phyloP scores from a whole-genome alignment of 140 eudicot species.

The Flaveria floridana region DNA sequence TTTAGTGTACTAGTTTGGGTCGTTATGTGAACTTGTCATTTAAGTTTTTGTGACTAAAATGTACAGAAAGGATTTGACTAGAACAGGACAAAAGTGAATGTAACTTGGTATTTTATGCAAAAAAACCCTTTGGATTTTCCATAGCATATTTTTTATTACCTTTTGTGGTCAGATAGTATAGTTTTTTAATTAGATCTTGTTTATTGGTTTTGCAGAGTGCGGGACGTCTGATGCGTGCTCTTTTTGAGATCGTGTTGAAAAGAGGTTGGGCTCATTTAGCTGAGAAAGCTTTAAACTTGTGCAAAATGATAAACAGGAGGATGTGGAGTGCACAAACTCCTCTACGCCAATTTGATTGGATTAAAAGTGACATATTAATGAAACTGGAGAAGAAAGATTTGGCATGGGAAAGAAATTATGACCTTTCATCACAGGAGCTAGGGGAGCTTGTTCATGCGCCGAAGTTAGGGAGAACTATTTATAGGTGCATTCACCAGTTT shows the following conservation, averaged over 20 bases:
- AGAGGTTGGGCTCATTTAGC: slow-evolving; percentile 96
- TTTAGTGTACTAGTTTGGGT: neutral
- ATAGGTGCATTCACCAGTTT: slow-evolving; percentile 72
- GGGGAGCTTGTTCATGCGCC: slow-evolving; percentile 73
- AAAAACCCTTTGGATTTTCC: slow-evolving; percentile 5
- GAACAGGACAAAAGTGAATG: neutral
- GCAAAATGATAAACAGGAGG: slow-evolving; percentile 82
- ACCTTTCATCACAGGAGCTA: slow-evolving; percentile 76
- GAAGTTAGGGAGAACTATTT: slow-evolving; percentile 65
- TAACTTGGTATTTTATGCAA: slow-evolving; percentile 3
- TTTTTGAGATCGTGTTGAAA: slow-evolving; percentile 82
- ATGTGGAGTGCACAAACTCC: slow-evolving; percentile 96
- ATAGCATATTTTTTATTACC: neutral
- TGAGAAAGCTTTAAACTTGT: slow-evolving; percentile 79
- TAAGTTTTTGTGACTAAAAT: neutral
- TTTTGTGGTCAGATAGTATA: neutral
- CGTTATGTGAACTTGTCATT: neutral
- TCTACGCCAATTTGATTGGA: slow-evolving; percentile 76
- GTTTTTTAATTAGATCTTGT: neutral
- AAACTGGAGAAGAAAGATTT: slow-evolving; percentile 88
- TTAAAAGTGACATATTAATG: slow-evolving; percentile 57
- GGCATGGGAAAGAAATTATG: slow-evolving; percentile 89
- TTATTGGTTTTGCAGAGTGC: slow-evolving; percentile 66
- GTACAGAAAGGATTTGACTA: neutral
- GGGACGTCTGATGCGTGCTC: slow-evolving; percentile 90